A percentile compares a stretch with the other conserved stretches of the same genome.
phyloP scores from a whole-genome alignment of 495 filamentous ascomycete species.

The Pseudevernia furfuracea region DNA sequence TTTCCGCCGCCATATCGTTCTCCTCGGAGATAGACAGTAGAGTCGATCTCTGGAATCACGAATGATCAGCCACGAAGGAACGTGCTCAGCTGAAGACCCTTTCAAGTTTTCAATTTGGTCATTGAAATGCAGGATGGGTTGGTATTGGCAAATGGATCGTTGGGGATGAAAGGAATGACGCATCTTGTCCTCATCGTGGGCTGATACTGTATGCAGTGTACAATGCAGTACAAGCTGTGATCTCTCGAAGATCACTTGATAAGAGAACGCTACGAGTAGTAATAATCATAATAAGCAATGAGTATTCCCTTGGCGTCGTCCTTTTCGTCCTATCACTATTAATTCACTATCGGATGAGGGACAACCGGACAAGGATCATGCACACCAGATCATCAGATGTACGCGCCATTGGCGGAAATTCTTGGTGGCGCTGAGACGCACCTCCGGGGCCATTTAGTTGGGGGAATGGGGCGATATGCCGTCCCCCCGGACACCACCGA shows the following conservation, averaged over 20 bases:
- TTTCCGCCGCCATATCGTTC: constrained; percentile 9
- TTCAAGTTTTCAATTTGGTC: background rate
- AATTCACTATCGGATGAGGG: background rate
- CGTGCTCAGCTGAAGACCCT: background rate
- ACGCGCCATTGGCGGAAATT: background rate
- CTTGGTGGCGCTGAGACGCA: background rate
- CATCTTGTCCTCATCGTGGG: background rate
- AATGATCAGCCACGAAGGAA: background rate
- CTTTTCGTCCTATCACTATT: no score
- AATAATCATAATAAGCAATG: no score
- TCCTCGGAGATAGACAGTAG: constrained; percentile 17
- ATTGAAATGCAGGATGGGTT: constrained; percentile 5
- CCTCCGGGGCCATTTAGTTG: no score
- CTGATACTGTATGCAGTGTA: background rate
- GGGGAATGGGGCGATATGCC: no score
- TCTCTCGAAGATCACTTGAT: no score
- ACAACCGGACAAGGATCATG: background rate
- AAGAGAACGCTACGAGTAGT: no score
- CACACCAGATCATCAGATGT: no score
- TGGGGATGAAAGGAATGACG: background rate
- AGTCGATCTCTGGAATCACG: background rate
- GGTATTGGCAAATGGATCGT: constrained; percentile 7
- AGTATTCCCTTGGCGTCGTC: no score
- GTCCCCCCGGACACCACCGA: no score
- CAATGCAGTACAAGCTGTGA: no score